phyloP scores from a whole-genome alignment of 169 alveolate genomes.

The Plasmodium vivax region DNA sequence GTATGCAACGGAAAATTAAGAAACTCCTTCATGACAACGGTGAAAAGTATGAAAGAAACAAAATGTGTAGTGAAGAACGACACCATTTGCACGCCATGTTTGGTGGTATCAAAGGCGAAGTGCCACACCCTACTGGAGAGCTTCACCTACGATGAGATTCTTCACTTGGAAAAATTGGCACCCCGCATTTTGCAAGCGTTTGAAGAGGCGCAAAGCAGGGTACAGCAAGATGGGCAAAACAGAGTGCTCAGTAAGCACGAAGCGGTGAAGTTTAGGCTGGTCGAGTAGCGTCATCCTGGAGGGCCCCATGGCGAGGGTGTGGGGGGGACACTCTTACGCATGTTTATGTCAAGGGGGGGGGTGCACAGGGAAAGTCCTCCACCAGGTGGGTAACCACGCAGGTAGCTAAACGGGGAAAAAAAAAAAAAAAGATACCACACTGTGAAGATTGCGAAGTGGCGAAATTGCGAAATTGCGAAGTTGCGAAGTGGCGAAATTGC shows the following conservation, averaged over 20 bases:
- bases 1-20: conserved; percentile 72
- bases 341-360: not conserved
- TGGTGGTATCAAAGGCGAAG: conserved; percentile 73
- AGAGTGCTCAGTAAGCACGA: conserved; percentile 46
- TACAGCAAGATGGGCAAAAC: conserved; percentile 35
- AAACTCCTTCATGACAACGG: conserved; percentile 46
- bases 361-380: not conserved
- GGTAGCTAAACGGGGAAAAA: not conserved
- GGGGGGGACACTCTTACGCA: not conserved
- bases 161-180: conserved; percentile 62
- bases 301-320: not conserved
- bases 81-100: conserved; percentile 46
- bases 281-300: not conserved
- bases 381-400: not conserved
- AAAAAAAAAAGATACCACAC: not conserved
- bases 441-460: no score
- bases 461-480: no score
- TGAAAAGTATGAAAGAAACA: conserved; percentile 68
- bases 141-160: conserved; percentile 74
- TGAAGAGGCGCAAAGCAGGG: conserved; percentile 54
- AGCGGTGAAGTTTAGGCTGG: conserved; percentile 65
- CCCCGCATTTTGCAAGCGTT: conserved; percentile 39
- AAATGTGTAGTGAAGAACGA: conserved; percentile 72
- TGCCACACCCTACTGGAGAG: conserved; percentile 70
- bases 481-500: no score